These are phyloP conservation scores for Hygrophoropsis aurantiaca DNA, from an alignment of 768 basidiomycete species.

Conservation along the genomic window DNA sequence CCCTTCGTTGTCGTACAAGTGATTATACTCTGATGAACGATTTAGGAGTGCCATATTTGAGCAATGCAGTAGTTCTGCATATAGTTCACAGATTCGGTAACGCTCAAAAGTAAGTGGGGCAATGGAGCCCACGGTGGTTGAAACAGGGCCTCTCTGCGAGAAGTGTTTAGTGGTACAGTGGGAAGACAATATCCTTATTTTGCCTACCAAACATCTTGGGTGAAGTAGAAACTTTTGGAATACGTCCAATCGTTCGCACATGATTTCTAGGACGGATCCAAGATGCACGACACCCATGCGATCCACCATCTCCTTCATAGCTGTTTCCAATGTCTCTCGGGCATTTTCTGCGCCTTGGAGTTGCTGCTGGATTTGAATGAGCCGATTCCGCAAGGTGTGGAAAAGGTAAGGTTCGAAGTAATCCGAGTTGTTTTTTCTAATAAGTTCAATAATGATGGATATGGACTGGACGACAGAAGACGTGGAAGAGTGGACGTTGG, in stretches of 20 bases:
- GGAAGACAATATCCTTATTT: conserved; percentile 1
- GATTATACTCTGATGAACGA: conserved; percentile 64
- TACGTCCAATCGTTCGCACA: conserved; percentile 65
- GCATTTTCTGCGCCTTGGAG: conserved; percentile 54
- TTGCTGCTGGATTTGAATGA: conserved; percentile 85
- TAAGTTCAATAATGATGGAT: conserved; percentile 88
- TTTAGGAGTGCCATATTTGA: conserved; percentile 98
- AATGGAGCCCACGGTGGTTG: conserved; percentile 72
- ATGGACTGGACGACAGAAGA: conserved; percentile 88
- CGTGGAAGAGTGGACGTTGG: conserved; percentile 51
- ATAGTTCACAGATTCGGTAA: conserved; percentile 93
- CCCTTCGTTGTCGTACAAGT: conserved; percentile 80
- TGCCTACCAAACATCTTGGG: conserved; percentile 77
- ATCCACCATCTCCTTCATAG: conserved; percentile 80
- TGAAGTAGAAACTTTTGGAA: conserved; percentile 68
- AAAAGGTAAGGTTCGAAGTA: conserved; percentile 98
- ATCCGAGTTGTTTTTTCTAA: conserved; percentile 97
- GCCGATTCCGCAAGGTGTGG: conserved; percentile 86
- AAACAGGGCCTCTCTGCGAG: conserved; percentile 60
- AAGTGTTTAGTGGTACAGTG: not conserved
- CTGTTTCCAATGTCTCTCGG: conserved; percentile 64
- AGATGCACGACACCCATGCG: conserved; percentile 91
- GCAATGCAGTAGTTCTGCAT: conserved; percentile 95
- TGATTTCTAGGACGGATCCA: conserved; percentile 72
- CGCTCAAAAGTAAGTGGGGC: conserved; percentile 91